These are phyloP conservation scores for Teratosphaeria zuluensis DNA, from an alignment of 2,329 filamentous ascomycete genomes.

Conservation along the genomic window DNA sequence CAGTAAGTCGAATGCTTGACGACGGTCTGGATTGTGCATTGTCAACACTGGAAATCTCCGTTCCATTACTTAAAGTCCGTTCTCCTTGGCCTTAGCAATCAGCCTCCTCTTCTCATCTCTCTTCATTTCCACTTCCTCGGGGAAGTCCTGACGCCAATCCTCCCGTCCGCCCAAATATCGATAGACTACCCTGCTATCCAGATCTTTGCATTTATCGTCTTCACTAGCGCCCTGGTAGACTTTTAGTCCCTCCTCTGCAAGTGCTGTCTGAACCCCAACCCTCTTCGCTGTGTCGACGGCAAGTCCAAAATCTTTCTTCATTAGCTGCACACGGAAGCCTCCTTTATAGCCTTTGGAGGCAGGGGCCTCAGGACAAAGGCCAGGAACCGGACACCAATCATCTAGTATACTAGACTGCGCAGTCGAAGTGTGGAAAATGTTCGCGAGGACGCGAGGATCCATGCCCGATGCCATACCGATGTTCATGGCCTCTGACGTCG, in stretches of 20 bases:
- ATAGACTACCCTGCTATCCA: constrained; percentile 50
- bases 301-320: constrained; percentile 50
- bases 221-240: constrained; percentile 44
- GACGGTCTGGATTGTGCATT: background rate
- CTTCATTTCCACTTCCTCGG: constrained; percentile 18
- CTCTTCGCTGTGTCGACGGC: constrained; percentile 46
- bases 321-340: constrained; percentile 51
- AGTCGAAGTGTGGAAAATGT: constrained; percentile 43
- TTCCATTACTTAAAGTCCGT: constrained; percentile 1
- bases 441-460: constrained; percentile 44
- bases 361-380: constrained; percentile 40
- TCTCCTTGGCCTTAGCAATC: constrained; percentile 14
- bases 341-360: constrained; percentile 41
- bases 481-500: constrained; percentile 49
- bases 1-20: too few species aligned
- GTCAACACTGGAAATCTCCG: background rate
- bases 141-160: constrained; percentile 33
- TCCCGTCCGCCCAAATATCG: constrained; percentile 46
- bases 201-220: constrained; percentile 42
- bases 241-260: constrained; percentile 42
- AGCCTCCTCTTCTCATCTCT: constrained; percentile 19
- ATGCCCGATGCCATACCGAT: constrained; percentile 51
- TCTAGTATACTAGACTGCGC: constrained; percentile 45
- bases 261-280: constrained; percentile 40
- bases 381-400: constrained; percentile 43